A percentile compares a stretch with the other conserved stretches of the same genome.
Conservation (phyloP, 1,284 basidiomycete species). For the Trichosporon coremiiforme region DNA sequence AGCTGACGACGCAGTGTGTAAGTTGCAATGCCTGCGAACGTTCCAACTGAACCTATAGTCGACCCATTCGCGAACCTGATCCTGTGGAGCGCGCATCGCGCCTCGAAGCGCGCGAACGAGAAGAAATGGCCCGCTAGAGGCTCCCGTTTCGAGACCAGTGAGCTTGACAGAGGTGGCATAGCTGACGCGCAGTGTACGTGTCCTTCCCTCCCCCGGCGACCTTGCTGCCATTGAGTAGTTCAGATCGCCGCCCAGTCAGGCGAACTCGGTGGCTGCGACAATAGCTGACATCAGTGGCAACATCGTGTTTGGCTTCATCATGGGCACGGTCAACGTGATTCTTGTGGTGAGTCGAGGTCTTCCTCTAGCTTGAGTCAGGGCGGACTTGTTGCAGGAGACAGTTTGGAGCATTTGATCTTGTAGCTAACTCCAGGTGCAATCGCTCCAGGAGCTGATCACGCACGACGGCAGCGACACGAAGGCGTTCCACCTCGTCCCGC, state of each 20-base stretch:
- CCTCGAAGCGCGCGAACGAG: constrained; percentile 69
- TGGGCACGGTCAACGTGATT: constrained; percentile 45
- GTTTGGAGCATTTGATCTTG: neutral
- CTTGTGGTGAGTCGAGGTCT: constrained; percentile 39
- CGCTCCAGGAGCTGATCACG: constrained; percentile 68
- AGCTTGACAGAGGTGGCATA: constrained; percentile 23
- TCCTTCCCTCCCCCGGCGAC: neutral
- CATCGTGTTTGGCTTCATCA: constrained; percentile 13
- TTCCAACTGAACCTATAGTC: constrained; percentile 51
- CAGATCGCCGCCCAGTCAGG: too few species aligned
- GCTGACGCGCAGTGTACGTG: constrained; percentile 30
- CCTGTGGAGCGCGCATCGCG: constrained; percentile 77
- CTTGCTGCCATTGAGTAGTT: neutral
- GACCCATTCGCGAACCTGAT: constrained; percentile 89
- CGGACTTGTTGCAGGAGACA: too few species aligned
- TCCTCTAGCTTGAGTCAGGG: too few species aligned
- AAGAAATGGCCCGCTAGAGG: constrained; percentile 93
- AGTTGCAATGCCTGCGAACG: neutral
- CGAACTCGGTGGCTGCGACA: neutral
- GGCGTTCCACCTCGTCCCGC: constrained; percentile 75
- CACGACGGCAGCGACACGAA: constrained; percentile 64
- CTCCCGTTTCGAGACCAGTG: constrained; percentile 81
- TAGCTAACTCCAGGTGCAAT: constrained; percentile 64
- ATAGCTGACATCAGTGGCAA: constrained; percentile 17
- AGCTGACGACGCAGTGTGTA: constrained; percentile 35